A percentile compares a stretch with the other conserved stretches of the same genome.
These are phyloP conservation scores for Boechera divaricarpa DNA, from an alignment of 345 rosid species.

Conservation along the genomic window DNA sequence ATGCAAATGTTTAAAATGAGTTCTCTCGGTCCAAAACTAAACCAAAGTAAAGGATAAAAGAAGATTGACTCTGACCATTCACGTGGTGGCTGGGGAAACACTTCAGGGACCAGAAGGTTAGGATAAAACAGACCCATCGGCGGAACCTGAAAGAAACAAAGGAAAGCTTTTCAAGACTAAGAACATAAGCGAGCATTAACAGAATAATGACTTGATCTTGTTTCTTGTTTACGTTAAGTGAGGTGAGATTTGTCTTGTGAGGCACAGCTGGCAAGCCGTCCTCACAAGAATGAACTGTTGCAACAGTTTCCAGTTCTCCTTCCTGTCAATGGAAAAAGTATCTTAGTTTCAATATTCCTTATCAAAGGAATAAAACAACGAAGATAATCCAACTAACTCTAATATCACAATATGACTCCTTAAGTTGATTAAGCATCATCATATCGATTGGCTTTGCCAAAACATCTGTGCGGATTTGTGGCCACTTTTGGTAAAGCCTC, in stretches of 20 bases:
- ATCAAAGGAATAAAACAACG: conserved; percentile 18
- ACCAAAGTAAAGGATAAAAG: conserved; percentile 20
- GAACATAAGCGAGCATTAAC: neutral
- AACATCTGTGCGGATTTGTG: conserved; percentile 76
- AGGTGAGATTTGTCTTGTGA: conserved; percentile 83
- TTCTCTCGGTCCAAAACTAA: conserved; percentile 18
- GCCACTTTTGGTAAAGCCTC: conserved; percentile 95
- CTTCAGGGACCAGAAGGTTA: conserved; percentile 84
- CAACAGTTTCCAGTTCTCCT: conserved; percentile 73
- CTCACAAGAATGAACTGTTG: conserved; percentile 78
- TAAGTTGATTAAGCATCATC: conserved; percentile 79
- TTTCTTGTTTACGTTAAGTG: conserved; percentile 64
- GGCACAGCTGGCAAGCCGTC: conserved; percentile 71
- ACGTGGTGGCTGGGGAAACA: conserved; percentile 84
- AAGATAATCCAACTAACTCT: conserved; percentile 55
- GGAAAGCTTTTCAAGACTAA: neutral
- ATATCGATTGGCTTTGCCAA: conserved; percentile 82
- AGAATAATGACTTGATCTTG: neutral
- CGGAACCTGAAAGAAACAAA: conserved; percentile 67
- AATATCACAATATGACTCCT: conserved; percentile 79
- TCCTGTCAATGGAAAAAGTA: conserved; percentile 52
- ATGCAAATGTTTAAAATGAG: conserved; percentile 10
- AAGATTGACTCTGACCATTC: conserved; percentile 71
- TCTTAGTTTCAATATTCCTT: conserved; percentile 18
- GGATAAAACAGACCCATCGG: conserved; percentile 97